Evolutionary conservation across 176 grass and related monocot species (phyloP).

Genomic region (Carex myosuroides): DNA sequence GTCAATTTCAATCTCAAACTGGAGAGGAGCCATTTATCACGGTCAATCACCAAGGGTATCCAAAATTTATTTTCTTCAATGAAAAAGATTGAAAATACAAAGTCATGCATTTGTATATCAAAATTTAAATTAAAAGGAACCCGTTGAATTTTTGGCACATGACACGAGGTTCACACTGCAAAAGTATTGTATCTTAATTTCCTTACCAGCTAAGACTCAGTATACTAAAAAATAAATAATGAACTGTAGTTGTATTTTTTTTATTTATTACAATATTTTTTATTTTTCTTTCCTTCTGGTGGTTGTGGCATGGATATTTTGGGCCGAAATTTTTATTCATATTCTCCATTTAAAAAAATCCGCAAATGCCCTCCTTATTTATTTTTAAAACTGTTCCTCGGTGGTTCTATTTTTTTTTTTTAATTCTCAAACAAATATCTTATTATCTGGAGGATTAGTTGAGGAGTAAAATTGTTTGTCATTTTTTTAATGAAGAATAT

Average conservation of each 20-base stretch:
- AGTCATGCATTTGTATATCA: not conserved
- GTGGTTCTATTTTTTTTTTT: too few species aligned
- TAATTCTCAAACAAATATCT: too few species aligned
- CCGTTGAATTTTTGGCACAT: not conserved
- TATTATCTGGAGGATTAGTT: too few species aligned
- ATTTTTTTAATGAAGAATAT: too few species aligned
- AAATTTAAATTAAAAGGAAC: not conserved
- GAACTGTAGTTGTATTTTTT: not conserved
- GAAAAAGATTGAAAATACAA: not conserved
- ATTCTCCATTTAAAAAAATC: too few species aligned
- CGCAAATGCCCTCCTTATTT: too few species aligned
- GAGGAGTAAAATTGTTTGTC: too few species aligned
- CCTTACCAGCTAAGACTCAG: not conserved
- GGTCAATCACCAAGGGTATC: not conserved
- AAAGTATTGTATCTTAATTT: not conserved
- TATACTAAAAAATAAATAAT: not conserved
- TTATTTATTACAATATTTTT: not conserved
- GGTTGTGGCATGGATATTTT: not conserved
- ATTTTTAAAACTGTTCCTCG: too few species aligned
- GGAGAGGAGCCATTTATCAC: not conserved
- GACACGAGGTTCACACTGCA: not conserved
- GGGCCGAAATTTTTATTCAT: too few species aligned
- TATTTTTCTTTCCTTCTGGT: not conserved
- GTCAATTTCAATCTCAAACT: conserved; percentile 5
- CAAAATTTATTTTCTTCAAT: not conserved